These are phyloP conservation scores for Haplographium delicatum DNA, from an alignment of 495 filamentous ascomycete species.

Conservation along the genomic window DNA sequence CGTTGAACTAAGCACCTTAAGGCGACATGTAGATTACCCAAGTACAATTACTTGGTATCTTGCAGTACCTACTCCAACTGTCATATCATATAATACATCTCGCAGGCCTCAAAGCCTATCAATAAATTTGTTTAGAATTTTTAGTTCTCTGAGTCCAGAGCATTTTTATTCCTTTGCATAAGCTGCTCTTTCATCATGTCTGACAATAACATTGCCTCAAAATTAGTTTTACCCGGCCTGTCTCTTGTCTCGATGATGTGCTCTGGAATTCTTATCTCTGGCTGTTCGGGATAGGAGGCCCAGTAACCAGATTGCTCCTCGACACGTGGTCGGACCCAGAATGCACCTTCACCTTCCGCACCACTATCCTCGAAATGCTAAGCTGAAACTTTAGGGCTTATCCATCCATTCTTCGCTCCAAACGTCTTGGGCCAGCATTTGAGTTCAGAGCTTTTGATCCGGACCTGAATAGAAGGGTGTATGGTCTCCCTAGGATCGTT, in stretches of 20 bases:
- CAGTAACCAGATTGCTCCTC: too few relatives aligned
- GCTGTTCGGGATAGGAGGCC: not conserved
- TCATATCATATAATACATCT: too few relatives aligned
- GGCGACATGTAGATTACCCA: too few relatives aligned
- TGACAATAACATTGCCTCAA: conserved; percentile 4
- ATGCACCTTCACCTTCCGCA: not conserved
- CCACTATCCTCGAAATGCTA: not conserved
- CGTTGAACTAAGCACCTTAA: too few relatives aligned
- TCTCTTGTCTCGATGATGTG: conserved; percentile 7
- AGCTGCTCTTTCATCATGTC: too few relatives aligned
- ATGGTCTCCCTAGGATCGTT: not conserved
- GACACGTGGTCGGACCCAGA: not conserved
- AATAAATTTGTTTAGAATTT: too few relatives aligned
- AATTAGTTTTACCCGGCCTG: conserved; percentile 1
- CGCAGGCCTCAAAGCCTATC: too few relatives aligned
- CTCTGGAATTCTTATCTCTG: not conserved
- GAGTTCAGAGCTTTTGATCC: not conserved
- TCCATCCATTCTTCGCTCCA: too few relatives aligned
- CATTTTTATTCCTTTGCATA: too few relatives aligned
- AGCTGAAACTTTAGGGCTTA: not conserved
- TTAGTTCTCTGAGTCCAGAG: too few relatives aligned
- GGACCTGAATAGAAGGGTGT: not conserved
- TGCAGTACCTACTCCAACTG: too few relatives aligned
- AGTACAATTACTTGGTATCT: too few relatives aligned
- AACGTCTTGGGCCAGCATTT: not conserved